Base-by-base conservation (phyloP, 23 red algal species). In the Gracilaria domingensis region DNA sequence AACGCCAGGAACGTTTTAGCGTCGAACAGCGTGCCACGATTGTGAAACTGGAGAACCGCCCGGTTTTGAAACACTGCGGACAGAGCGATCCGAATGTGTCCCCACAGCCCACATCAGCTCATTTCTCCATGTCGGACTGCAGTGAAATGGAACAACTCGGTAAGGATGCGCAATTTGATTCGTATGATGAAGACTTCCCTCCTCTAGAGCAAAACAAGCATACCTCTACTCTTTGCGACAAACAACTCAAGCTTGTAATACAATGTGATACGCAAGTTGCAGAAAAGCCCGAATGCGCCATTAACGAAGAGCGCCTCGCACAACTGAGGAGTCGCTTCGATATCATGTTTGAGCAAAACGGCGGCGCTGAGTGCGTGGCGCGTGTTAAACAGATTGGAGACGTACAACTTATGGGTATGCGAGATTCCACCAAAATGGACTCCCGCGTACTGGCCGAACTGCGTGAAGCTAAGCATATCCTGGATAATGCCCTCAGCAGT, bases 381-480 rank as follows among this genome's bases (percentile, higher is more conserved):
- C 83, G 83, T 21, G 65, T 86, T 2, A 86, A 86, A 42, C 37
- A 86, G 42, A 86, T 86, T 75, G 83, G 62, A 17, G 83, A 86
- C 56, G 38, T 29, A 4, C 58, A 62, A 26, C 59, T 72, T 8
- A 53, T 72, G 49, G 20, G 29, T 12, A 86, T 86, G 83, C 60
- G 83, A 47, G 62, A 86, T 48, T 86, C 64, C 48, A 54, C 44
- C 21, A 67, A 49, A 69, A 72, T 73, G 65, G 83, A 73, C 83
- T 51, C 60, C 4, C 59, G 65, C 38, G 66, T 86, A 23, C 23
- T 73, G 30, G 13, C 62, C 8, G 83, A 86, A 57, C 30, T 86
- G 40, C 21, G 48, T 17, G 62, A 86, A 47, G 83, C 83, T 4
- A 86, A 86, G 48, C 60, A 29, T 40, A 72, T 86, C 37, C 40